phyloP scores from a whole-genome alignment of 139 green algal genomes.

The Cymbomonas tetramitiformis region DNA sequence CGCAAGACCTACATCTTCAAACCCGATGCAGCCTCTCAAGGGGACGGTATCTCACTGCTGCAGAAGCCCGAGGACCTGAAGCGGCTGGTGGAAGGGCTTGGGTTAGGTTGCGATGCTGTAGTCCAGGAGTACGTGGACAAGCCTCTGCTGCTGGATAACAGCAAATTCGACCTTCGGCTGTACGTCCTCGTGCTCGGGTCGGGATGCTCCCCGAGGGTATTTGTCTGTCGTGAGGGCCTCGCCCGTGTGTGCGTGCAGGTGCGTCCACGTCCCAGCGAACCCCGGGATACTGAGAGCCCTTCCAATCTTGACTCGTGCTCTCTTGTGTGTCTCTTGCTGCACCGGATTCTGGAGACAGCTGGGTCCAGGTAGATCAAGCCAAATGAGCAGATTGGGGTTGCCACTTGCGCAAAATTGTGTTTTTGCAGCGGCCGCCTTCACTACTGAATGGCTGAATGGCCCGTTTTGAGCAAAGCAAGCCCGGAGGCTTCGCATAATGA shows the following conservation, averaged over 20 bases:
- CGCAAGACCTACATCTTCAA: conserved; percentile 75
- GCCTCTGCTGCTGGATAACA: conserved; percentile 16
- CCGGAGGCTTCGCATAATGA: no score
- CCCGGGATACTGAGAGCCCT: no score
- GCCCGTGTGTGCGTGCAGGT: conserved; percentile 8
- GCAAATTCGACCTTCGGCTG: conserved; percentile 29
- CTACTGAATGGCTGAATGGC: no score
- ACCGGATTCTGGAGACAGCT: no score
- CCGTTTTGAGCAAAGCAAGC: no score
- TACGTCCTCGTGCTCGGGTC: conserved; percentile 21
- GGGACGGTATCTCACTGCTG: conserved; percentile 34
- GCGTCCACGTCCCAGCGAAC: no score
- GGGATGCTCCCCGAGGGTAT: neutral
- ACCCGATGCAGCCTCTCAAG: conserved; percentile 52
- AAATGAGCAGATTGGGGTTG: no score
- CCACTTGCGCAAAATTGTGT: no score
- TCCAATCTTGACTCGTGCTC: no score
- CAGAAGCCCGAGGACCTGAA: conserved; percentile 25
- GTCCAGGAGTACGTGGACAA: conserved; percentile 18
- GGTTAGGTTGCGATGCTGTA: neutral
- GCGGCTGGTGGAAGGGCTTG: conserved; percentile 28
- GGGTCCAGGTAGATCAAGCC: no score
- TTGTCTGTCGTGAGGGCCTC: conserved; percentile 32
- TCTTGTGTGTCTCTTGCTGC: no score
- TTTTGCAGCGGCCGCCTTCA: no score